Evolutionary conservation across 352 stramenopile genomes (phyloP), one percentile per base, ranked within the genome.

Genomic region (Phytophthora sp.): DNA sequence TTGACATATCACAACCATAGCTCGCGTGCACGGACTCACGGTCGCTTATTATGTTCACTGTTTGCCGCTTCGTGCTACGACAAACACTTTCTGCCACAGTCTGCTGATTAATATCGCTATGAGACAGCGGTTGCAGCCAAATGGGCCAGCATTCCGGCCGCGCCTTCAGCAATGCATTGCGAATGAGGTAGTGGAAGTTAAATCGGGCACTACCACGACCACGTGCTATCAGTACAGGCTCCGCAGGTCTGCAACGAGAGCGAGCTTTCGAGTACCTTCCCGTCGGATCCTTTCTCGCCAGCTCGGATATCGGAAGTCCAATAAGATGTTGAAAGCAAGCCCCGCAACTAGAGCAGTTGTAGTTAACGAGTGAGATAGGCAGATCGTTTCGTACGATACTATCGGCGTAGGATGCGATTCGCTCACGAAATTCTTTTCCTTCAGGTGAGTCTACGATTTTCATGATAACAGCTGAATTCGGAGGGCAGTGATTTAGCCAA

Each of bases 131-230:
- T 13, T 20, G 21, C 41, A 52, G 20, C 52, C 52, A 60, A 28
- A 18, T 9, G 2, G 50, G 52, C 52, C 38, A 51, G 26, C 24
- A 31, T 15, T 3, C 17, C 5, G 27, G 38, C 2, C 52, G 52
- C 5, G 8, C 9, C 5, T 44, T 30, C 13, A 60, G 30, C 11
- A 52, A 30, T 1, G 20, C 28, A 6, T 45, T 44, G 4, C 52
- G 52, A 30, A 60, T n/a, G 17, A 49, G 11, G 10, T 60, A 30
- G 27, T 51, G 28, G 23, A 39, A 60, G 30, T 39, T 52, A 15
- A 18, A 60, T 48, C 44, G 1, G 13, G 10, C 41, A n/a, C 20
- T 6, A 17, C 52, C 51, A 20, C 2, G 6, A 24, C 18, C 31
- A 17, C 51, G 43, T 27, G 49, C 24, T 5, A 50, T 9, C 18